Evolutionary conservation across 106 monocot species (phyloP).

Genomic region (Dioscorea zingiberensis): DNA sequence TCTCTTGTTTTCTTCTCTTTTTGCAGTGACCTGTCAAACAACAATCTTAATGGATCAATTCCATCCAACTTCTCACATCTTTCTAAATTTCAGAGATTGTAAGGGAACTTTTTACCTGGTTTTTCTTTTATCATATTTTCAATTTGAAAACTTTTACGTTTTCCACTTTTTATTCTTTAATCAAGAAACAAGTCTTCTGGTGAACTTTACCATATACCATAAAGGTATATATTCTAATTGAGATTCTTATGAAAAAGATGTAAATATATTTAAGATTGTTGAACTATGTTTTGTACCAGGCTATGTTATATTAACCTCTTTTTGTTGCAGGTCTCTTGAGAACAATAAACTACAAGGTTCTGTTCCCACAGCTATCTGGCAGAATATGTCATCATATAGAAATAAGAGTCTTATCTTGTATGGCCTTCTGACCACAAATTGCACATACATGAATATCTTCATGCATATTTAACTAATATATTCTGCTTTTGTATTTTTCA

Average conservation of each 20-base stretch:
- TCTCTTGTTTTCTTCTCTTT: constrained; percentile 8
- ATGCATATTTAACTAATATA: background rate
- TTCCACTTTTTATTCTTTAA: background rate
- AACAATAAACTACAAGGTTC: constrained; percentile 53
- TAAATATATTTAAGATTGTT: too few relatives aligned
- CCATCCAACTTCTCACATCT: constrained; percentile 52
- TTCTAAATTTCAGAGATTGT: constrained; percentile 61
- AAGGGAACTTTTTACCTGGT: constrained; percentile 18
- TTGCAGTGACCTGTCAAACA: constrained; percentile 59
- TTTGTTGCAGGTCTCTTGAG: constrained; percentile 48
- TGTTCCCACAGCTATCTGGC: constrained; percentile 55
- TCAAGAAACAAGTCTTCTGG: too few relatives aligned
- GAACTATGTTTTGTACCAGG: background rate
- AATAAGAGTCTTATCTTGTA: constrained; percentile 64
- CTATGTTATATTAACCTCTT: background rate
- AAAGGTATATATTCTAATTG: too few relatives aligned
- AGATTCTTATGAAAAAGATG: too few relatives aligned
- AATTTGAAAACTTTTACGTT: background rate
- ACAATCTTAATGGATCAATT: constrained; percentile 56
- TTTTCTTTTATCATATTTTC: background rate
- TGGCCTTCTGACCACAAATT: constrained; percentile 11
- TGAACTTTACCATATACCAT: too few relatives aligned
- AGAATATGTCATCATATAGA: constrained; percentile 28
- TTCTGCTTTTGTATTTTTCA: constrained; percentile 17
- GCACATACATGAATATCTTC: background rate